A percentile compares a stretch with the other conserved stretches of the same genome.
These are phyloP conservation scores for Amanita inopinata DNA, from an alignment of 768 basidiomycete genomes.

Conservation along the genomic window DNA sequence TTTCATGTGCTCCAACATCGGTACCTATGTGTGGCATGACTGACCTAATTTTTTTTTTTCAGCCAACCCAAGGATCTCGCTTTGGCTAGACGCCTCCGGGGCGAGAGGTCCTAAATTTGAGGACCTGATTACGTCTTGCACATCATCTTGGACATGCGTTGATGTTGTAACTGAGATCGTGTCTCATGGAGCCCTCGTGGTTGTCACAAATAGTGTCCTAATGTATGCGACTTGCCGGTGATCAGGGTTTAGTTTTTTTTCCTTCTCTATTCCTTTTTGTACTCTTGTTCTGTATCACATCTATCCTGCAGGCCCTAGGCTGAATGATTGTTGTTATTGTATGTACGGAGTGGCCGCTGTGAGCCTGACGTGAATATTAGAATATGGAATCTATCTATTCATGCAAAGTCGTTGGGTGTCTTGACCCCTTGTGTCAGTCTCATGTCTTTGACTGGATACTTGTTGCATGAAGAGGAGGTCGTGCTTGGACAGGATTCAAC, in stretches of 20 bases:
- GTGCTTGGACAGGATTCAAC: no score
- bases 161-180: no score
- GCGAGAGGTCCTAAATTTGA: slow-evolving; percentile 61
- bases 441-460: no score
- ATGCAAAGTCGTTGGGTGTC: no score
- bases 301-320: neutral
- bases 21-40: neutral
- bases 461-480: no score
- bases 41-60: slow-evolving; percentile 17
- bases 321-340: neutral
- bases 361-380: neutral
- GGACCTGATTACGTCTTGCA: slow-evolving; percentile 2
- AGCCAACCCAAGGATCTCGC: slow-evolving; percentile 88
- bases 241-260: neutral
- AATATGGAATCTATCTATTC: no score
- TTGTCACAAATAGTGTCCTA: no score
- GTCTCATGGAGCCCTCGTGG: no score
- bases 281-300: slow-evolving; percentile 1
- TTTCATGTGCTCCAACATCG: slow-evolving; percentile 11
- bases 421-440: no score
- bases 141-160: neutral
- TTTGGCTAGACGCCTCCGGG: slow-evolving; percentile 76
- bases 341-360: neutral
- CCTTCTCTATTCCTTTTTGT: neutral
- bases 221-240: neutral